Percentiles rank a stretch among this genome's conserved stretches.
These are phyloP conservation scores for Colletotrichum truncatum DNA, from an alignment of 2,329 filamentous ascomycete genomes.

Conservation along the genomic window DNA sequence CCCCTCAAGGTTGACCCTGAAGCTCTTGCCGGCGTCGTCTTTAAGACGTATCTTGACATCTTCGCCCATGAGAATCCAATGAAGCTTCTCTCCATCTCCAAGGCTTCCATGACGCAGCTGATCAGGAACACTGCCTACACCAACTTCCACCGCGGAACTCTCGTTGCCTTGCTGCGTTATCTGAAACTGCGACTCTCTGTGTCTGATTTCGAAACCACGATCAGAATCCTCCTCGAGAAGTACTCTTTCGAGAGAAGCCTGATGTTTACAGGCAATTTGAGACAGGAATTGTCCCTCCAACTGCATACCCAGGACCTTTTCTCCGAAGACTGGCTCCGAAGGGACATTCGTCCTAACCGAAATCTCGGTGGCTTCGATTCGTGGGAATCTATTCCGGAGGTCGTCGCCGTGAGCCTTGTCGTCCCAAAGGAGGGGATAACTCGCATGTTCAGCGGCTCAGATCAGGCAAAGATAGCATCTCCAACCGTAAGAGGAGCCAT, in stretches of 20 bases:
- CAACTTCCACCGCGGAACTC: slow-evolving; percentile 48
- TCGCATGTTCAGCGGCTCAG: slow-evolving; percentile 35
- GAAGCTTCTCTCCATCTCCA: slow-evolving; percentile 15
- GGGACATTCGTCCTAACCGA: slow-evolving; percentile 32
- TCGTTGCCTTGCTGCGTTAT: slow-evolving; percentile 48
- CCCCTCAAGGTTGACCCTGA: slow-evolving; percentile 44
- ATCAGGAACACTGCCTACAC: slow-evolving; percentile 34
- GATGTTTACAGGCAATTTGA: slow-evolving; percentile 40
- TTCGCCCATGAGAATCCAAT: slow-evolving; percentile 50
- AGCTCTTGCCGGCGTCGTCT: slow-evolving; percentile 49
- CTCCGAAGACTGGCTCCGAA: slow-evolving; percentile 41
- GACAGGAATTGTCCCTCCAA: slow-evolving; percentile 46
- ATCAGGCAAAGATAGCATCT: slow-evolving; percentile 31
- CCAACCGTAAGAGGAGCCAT: slow-evolving; percentile 43
- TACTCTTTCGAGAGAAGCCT: slow-evolving; percentile 41
- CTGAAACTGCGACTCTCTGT: slow-evolving; percentile 42
- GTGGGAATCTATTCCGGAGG: slow-evolving; percentile 48
- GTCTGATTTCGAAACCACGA: slow-evolving; percentile 44
- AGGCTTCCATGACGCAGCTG: slow-evolving; percentile 11
- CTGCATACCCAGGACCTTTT: slow-evolving; percentile 46
- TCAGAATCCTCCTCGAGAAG: slow-evolving; percentile 38
- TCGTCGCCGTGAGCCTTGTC: slow-evolving; percentile 46
- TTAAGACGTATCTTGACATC: slow-evolving; percentile 54
- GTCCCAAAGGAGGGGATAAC: slow-evolving; percentile 42
- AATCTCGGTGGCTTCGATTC: slow-evolving; percentile 40